Evolutionary conservation across 2,329 filamentous ascomycete species (phyloP).

Genomic region (Niveomyces coronatus): DNA sequence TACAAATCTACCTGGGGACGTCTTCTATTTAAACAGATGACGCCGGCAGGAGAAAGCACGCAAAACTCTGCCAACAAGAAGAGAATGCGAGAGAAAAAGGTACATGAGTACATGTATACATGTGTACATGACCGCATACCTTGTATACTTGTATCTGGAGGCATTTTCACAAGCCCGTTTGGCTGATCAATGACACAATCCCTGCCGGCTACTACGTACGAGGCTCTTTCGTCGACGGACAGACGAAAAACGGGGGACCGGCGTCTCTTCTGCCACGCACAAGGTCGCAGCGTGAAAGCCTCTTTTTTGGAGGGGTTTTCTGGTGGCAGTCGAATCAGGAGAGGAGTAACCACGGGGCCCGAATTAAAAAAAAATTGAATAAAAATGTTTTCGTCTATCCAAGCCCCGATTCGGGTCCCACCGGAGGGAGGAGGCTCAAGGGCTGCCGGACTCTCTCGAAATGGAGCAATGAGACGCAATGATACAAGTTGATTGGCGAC

Average conservation of each 20-base stretch:
- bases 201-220: conserved; percentile 9
- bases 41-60: conserved; percentile 1
- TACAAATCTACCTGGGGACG: conserved; percentile 1
- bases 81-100: conserved; percentile 2
- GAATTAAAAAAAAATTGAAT: too few species aligned
- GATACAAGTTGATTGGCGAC: neutral
- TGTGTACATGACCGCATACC: conserved; percentile 10
- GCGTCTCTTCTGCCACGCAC: conserved; percentile 7
- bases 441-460: too few species aligned
- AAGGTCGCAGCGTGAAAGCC: conserved; percentile 6
- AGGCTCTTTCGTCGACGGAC: conserved; percentile 10
- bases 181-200: conserved; percentile 10
- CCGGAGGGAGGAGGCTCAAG: too few species aligned
- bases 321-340: conserved; percentile 2
- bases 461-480: conserved; percentile 1
- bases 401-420: conserved; percentile 9
- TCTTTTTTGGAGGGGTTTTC: neutral
- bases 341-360: too few species aligned
- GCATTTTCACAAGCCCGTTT: conserved; percentile 10
- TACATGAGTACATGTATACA: conserved; percentile 11
- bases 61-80: conserved; percentile 10
- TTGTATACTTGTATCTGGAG: conserved; percentile 6
- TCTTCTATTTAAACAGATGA: conserved; percentile 9
- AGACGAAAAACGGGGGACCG: too few species aligned
- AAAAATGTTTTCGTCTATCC: conserved; percentile 9